phyloP scores from a whole-genome alignment of 768 basidiomycete species.

The Collybia sp. region DNA sequence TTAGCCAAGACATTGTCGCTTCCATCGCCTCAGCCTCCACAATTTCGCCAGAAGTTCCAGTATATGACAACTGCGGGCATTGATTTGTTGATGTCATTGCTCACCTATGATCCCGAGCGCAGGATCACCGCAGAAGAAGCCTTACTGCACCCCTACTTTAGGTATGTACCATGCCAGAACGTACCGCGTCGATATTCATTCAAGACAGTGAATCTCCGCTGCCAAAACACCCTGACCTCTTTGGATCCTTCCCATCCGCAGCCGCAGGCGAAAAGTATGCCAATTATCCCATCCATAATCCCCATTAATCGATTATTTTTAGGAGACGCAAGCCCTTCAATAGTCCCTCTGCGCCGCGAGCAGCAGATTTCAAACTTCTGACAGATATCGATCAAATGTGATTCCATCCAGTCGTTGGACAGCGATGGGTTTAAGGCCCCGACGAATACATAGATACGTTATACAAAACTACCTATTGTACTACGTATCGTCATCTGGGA shows the following conservation, averaged over 20 bases:
- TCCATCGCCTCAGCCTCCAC: conserved; percentile 68
- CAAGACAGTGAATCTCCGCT: conserved; percentile 78
- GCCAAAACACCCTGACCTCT: conserved; percentile 95
- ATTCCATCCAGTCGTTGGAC: neutral
- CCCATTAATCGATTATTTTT: conserved; percentile 7
- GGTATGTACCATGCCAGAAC: conserved; percentile 36
- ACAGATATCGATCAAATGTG: conserved; percentile 49
- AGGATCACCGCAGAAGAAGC: conserved; percentile 91
- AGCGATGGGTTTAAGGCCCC: neutral
- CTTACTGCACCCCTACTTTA: conserved; percentile 87
- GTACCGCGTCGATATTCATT: neutral
- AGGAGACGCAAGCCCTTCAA: conserved; percentile 77
- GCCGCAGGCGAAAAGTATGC: conserved; percentile 94
- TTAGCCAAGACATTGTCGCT: conserved; percentile 74
- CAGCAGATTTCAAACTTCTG: conserved; percentile 61
- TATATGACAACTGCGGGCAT: conserved; percentile 81
- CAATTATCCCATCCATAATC: neutral
- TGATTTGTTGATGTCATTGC: conserved; percentile 74
- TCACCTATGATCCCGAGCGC: conserved; percentile 86
- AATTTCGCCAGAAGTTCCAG: conserved; percentile 82
- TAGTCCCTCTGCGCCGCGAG: conserved; percentile 79
- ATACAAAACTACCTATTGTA: neutral
- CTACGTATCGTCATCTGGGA: conserved; percentile 23
- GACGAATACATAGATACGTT: neutral
- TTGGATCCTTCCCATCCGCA: conserved; percentile 91